Base-by-base conservation (phyloP, 768 basidiomycete species). In the Fibroporia radiculosa region DNA sequence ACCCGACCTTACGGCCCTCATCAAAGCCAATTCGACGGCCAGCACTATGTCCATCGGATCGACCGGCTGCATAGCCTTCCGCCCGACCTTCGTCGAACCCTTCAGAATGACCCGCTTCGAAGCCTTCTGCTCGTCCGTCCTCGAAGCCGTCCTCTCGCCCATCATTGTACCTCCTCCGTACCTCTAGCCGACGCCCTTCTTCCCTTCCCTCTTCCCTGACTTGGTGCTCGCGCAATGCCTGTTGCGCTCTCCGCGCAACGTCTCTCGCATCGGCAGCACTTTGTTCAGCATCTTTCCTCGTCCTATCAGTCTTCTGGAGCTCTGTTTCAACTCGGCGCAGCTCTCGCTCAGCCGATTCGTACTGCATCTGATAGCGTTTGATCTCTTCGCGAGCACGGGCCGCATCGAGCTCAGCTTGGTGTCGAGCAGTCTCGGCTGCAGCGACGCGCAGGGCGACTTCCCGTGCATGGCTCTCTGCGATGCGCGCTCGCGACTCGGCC, bases 401-500 rank as follows among this genome's bases (percentile, higher is more conserved):
- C 3, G 63, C 59, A 22, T 71, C 68, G 10, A 68, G 57, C 48
- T 69, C 71, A 4, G 60, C 53, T 32, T 61, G 59, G 37, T 67
- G 63, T 43, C 64, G 68, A 20, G 66, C 66, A 2, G 60, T 57
- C 53, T 80, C 75, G 3, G 70, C 67, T 18, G 57, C 58, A 7
- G 61, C 62, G 4, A 70, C 60, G 23, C 69, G 66, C 6, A 59
- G 54, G 12, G 61, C 47, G 14, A 69, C 54, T 28, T 76, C 73
- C 36, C 60, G 69, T 40, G 69, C 69, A 40, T 65, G 63, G n/a
- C 59, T 54, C 59, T 80, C 79, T 23, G 79, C 71, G 35, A 63
- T 66, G 38, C 72, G 71, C 34, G 75, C 78, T 32, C 78, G 71
- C 31, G 64, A 50, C 27, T 69, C 69, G 0, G 74, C 73, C 28